Conservation (phyloP, 2,329 filamentous ascomycete genomes). For the Pyrenophora teres region DNA sequence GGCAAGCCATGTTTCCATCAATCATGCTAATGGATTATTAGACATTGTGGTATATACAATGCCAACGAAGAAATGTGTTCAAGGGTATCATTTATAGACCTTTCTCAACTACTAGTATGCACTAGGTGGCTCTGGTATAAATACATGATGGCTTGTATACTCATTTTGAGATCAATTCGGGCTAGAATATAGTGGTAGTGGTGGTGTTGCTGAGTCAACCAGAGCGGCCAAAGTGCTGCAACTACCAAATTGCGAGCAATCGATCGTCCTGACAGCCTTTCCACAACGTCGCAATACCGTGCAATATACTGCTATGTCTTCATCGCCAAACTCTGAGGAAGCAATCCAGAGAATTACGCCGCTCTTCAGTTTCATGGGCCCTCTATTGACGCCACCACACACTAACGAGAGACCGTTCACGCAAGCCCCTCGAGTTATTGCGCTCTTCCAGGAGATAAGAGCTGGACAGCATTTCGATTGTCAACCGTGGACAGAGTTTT, state of each 20-base stretch:
- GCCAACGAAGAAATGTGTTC: neutral
- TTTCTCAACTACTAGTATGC: too few relatives aligned
- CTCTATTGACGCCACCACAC: conserved; percentile 24
- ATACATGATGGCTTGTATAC: too few relatives aligned
- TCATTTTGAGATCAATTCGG: too few relatives aligned
- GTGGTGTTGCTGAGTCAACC: conserved; percentile 19
- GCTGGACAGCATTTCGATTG: conserved; percentile 17
- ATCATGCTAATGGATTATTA: too few relatives aligned
- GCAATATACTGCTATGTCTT: conserved; percentile 19
- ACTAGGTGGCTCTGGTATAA: too few relatives aligned
- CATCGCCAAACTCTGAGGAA: conserved; percentile 4
- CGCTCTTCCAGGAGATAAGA: conserved; percentile 23
- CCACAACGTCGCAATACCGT: conserved; percentile 13
- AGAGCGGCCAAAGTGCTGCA: conserved; percentile 1
- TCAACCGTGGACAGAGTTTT: conserved; percentile 19
- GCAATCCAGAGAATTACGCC: conserved; percentile 14
- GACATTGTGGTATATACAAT: too few relatives aligned
- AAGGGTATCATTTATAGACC: too few relatives aligned
- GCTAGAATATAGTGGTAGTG: too few relatives aligned
- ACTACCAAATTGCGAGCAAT: neutral
- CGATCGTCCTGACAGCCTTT: neutral
- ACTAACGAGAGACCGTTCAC: conserved; percentile 23
- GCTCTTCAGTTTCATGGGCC: conserved; percentile 20
- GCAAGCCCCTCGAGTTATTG: conserved; percentile 21
- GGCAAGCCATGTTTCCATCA: too few relatives aligned